phyloP scores from a whole-genome alignment of 2,329 filamentous ascomycete species.

The Paecilomyces sp. region DNA sequence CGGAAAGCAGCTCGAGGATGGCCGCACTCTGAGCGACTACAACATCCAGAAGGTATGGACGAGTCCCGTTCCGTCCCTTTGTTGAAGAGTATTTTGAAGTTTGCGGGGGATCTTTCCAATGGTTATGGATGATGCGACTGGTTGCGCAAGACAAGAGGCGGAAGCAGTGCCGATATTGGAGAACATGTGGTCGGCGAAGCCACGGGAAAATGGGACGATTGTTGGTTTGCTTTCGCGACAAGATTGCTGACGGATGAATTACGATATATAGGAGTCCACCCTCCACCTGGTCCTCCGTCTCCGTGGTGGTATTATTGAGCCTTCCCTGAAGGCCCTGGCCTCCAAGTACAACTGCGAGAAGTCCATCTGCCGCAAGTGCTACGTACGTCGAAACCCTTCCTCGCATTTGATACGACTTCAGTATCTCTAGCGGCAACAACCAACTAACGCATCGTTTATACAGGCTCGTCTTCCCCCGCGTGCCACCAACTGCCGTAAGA shows the following conservation, averaged over 20 bases:
- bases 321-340: conserved; percentile 94
- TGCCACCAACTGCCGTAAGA: conserved; percentile 99
- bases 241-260: conserved; percentile 4
- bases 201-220: neutral
- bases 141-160: neutral
- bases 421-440: neutral
- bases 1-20: conserved; percentile 98
- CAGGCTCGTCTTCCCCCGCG: conserved; percentile 82
- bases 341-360: conserved; percentile 99
- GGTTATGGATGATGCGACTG: neutral
- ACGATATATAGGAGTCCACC: conserved; percentile 70
- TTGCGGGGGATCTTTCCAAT: conserved; percentile 6
- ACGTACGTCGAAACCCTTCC: conserved; percentile 56
- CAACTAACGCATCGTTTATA: conserved; percentile 1
- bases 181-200: neutral
- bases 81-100: conserved; percentile 1
- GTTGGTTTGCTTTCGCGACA: neutral
- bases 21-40: conserved; percentile 93
- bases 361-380: conserved; percentile 99
- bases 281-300: conserved; percentile 98
- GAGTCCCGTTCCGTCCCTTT: conserved; percentile 6
- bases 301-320: conserved; percentile 98
- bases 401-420: neutral
- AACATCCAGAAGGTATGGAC: conserved; percentile 93
- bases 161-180: neutral